Conservation (phyloP, 2,329 filamentous ascomycete species). For the Endoconidiophora polonica region DNA sequence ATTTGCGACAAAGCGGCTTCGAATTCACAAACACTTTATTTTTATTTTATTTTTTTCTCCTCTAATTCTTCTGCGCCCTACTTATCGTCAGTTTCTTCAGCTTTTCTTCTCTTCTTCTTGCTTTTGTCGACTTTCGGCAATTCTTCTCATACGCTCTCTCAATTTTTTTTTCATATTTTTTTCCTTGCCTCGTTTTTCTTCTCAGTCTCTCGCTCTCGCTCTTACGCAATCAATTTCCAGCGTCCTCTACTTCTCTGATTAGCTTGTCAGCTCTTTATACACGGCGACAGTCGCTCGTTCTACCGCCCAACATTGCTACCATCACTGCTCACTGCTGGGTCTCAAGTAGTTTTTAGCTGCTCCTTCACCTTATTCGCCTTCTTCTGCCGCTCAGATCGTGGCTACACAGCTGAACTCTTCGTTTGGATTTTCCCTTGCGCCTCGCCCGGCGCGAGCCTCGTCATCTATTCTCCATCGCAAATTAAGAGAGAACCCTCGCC, state of each 20-base stretch:
- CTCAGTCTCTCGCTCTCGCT: conserved; percentile 1
- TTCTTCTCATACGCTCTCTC: conserved; percentile 6
- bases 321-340: not conserved
- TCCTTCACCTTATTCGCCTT: not conserved
- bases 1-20: not conserved
- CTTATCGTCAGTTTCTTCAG: not conserved
- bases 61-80: not conserved
- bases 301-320: not conserved
- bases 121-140: not conserved
- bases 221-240: not conserved
- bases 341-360: not conserved
- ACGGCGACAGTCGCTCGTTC: conserved; percentile 1
- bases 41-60: conserved; percentile 3
- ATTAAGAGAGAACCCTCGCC: not conserved
- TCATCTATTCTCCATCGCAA: conserved; percentile 1
- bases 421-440: not conserved
- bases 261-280: not conserved
- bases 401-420: not conserved
- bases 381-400: not conserved
- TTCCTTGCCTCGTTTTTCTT: conserved; percentile 3
- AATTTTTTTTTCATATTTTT: conserved; percentile 1
- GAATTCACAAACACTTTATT: conserved; percentile 1
- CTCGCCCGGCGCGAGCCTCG: conserved; percentile 11
- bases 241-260: not conserved
- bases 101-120: conserved; percentile 2